Evolutionary conservation across 2,329 filamentous ascomycete genomes (phyloP), one percentile per base, ranked within the genome.

Genomic region (Claviceps sp.): DNA sequence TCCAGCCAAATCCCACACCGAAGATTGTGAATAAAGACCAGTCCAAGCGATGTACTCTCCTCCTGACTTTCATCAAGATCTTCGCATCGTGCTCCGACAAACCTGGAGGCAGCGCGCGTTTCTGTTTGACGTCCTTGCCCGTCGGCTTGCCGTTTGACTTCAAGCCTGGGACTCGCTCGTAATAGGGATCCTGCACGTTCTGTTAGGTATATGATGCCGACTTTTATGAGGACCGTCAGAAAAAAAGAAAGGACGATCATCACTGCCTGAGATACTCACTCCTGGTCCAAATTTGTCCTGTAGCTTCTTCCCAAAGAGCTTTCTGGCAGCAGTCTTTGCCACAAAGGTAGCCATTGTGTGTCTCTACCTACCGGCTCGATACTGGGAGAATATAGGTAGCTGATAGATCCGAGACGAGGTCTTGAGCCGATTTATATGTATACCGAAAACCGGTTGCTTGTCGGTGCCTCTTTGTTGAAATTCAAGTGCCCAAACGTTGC

Each of bases 1-100:
- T 81, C 89, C 89, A 96, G 51, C 93, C 93, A 63, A 97, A 90
- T 53, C 84, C 80, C 54, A 95, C 77, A 44, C 89, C 89, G 57
- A 85, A 79, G 63, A 88, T 79, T 62, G 79, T 89, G 72, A 91
- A 94, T 5, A 95, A 78, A 52, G 78, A 80, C 73, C 89, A 85
- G 67, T 97, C 93, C 26, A 96, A 79, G 40, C 81, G 78, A 69
- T 95, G 95, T 37, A 93, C 89, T 54, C 85, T 78, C 60, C 85
- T 79, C 67, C 95, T 91, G 60, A 95, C 88, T 60, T 85, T 85
- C 60, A 85, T 94, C 57, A 97, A 81, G 58, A 96, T 75, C 56
- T 85, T 77, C 62, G 77, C 83, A 68, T 98, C 93, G 60, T 95
- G 79, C 30, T 84, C 72, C 18, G 89, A 91, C 50, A 97, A 80